Evolutionary conservation across 768 basidiomycete species (phyloP).

Genomic region (Tylopilus balloui): DNA sequence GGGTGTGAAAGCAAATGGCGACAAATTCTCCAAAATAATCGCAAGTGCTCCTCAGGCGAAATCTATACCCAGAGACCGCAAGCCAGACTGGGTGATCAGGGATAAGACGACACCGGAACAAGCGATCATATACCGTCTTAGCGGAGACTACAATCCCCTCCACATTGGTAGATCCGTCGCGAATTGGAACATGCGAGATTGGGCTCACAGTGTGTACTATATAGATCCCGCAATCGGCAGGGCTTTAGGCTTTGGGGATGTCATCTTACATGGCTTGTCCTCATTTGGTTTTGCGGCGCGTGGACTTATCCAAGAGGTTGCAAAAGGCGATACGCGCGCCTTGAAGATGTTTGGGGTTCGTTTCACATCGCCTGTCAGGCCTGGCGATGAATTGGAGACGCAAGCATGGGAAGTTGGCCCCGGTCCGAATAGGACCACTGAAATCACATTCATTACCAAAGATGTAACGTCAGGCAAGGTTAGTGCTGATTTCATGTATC

Average conservation of each 20-base stretch:
- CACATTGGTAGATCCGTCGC: constrained; percentile 52
- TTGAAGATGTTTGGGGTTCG: constrained; percentile 67
- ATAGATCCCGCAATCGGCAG: constrained; percentile 72
- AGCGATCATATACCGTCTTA: constrained; percentile 67
- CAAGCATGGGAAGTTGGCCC: constrained; percentile 72
- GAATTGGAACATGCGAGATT: background rate
- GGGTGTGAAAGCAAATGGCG: constrained; percentile 59
- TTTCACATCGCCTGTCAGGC: constrained; percentile 81
- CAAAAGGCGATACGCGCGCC: constrained; percentile 53
- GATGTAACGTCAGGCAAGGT: constrained; percentile 59
- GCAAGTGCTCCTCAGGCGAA: constrained; percentile 58
- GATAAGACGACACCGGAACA: constrained; percentile 65
- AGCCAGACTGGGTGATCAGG: constrained; percentile 55
- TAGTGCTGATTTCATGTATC: constrained; percentile 4
- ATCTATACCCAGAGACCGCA: constrained; percentile 54
- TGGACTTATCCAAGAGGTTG: constrained; percentile 61
- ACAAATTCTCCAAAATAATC: constrained; percentile 59
- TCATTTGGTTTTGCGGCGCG: constrained; percentile 81
- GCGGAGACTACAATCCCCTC: constrained; percentile 76
- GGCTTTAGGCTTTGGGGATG: constrained; percentile 72
- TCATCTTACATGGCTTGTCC: constrained; percentile 81
- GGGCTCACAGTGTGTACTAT: background rate
- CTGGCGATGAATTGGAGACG: constrained; percentile 78
- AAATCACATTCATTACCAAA: constrained; percentile 61
- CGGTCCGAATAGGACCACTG: constrained; percentile 53